A percentile compares a stretch with the other conserved stretches of the same genome.
Evolutionary conservation across 139 green algal species (phyloP).

Genomic region (Chlamydomonas asymmetrica): DNA sequence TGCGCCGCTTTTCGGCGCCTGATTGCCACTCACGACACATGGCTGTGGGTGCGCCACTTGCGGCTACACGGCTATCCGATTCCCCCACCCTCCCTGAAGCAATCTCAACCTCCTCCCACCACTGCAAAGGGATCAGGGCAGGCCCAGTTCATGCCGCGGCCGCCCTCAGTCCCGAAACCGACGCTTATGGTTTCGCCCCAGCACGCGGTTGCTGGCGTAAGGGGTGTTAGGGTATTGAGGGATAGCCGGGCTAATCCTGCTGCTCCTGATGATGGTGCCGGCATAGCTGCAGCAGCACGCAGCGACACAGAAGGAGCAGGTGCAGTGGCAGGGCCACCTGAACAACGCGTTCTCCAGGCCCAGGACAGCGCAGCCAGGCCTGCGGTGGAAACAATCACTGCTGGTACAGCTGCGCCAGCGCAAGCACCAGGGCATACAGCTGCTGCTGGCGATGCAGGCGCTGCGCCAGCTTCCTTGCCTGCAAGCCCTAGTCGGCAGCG

Average conservation of each 20-base stretch:
- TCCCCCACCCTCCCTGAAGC: not conserved
- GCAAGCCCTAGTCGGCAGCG: too few relatives aligned
- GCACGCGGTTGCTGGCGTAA: not conserved
- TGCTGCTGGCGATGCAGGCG: too few relatives aligned
- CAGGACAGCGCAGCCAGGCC: too few relatives aligned
- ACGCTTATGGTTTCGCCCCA: not conserved
- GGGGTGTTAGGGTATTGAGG: not conserved
- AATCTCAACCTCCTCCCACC: not conserved
- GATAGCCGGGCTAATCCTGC: not conserved
- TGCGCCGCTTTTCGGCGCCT: conserved; percentile 12
- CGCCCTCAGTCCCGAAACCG: not conserved
- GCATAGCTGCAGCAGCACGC: too few relatives aligned
- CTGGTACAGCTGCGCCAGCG: too few relatives aligned
- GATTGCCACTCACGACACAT: conserved; percentile 5
- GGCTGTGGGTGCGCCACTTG: conserved; percentile 27
- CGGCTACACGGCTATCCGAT: conserved; percentile 4
- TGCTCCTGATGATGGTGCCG: too few relatives aligned
- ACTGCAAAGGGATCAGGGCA: not conserved
- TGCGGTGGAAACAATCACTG: too few relatives aligned
- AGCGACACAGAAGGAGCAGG: too few relatives aligned
- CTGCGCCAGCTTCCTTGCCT: too few relatives aligned
- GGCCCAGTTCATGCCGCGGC: not conserved
- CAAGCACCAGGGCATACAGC: too few relatives aligned
- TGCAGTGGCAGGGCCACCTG: too few relatives aligned
- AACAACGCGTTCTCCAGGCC: too few relatives aligned